Percentiles rank a stretch among this genome's conserved stretches.
Evolutionary conservation across 371 early-diverging fungal genomes (phyloP).

Genomic region (Coemansia sp.): DNA sequence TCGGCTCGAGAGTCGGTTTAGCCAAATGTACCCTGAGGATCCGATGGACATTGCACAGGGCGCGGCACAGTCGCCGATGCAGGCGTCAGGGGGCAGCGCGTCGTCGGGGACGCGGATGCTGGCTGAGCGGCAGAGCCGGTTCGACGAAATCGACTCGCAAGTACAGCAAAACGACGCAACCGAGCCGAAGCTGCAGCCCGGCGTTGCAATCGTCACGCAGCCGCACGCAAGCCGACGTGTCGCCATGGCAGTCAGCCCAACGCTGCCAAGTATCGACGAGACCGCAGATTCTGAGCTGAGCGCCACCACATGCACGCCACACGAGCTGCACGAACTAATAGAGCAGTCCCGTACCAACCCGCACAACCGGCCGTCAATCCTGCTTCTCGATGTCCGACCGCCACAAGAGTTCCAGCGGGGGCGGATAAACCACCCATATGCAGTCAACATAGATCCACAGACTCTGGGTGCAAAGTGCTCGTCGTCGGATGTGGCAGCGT

Average conservation of each 20-base stretch:
- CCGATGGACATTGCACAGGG: conserved; percentile 6
- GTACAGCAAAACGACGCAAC: conserved; percentile 29
- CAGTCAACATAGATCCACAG: conserved; percentile 82
- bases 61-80: neutral
- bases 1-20: conserved; percentile 27
- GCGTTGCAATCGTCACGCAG: conserved; percentile 3
- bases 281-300: neutral
- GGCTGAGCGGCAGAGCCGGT: conserved; percentile 19
- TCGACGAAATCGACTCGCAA: conserved; percentile 45
- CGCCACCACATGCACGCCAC: conserved; percentile 52
- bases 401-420: conserved; percentile 67
- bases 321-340: conserved; percentile 55
- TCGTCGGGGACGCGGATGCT: conserved; percentile 7
- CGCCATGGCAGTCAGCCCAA: conserved; percentile 21
- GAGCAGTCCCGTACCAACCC: conserved; percentile 48
- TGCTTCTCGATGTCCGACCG: conserved; percentile 84
- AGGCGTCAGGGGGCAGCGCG: neutral
- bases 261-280: conserved; percentile 9
- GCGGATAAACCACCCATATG: conserved; percentile 67
- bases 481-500: conserved; percentile 54
- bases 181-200: neutral
- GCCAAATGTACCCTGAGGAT: conserved; percentile 27
- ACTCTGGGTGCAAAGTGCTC: conserved; percentile 61
- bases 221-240: conserved; percentile 6
- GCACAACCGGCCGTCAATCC: conserved; percentile 50